Evolutionary conservation across 129 eudicot species (phyloP).

Genomic region (Rutidosis leptorrhynchoides): DNA sequence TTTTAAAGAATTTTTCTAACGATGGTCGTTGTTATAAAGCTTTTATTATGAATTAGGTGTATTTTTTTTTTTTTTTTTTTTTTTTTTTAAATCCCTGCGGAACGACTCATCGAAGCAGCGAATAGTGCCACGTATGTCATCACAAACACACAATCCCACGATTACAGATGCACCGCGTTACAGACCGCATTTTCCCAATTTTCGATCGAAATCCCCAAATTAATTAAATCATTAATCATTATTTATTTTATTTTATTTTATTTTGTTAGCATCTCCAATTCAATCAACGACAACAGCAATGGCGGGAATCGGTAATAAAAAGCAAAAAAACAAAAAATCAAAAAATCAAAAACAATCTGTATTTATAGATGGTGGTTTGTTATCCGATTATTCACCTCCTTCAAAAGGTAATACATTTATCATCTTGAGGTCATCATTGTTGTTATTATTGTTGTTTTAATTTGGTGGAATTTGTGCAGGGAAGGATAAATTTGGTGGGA

Average conservation of each 20-base stretch:
- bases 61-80: no score
- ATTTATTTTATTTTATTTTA: background rate
- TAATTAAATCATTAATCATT: constrained; percentile 7
- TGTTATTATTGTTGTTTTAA: background rate
- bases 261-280: background rate
- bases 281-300: constrained; percentile 20
- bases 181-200: constrained; percentile 19
- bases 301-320: constrained; percentile 43
- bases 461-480: constrained; percentile 23
- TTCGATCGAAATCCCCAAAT: background rate
- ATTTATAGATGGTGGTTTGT: constrained; percentile 58
- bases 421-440: background rate
- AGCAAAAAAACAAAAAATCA: constrained; percentile 35
- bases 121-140: background rate
- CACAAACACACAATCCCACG: constrained; percentile 18
- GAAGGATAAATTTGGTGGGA: constrained; percentile 35
- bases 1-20: no score
- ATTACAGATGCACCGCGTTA: constrained; percentile 24
- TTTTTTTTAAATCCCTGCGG: background rate
- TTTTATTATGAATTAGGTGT: no score
- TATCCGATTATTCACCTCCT: constrained; percentile 52
- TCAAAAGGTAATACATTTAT: constrained; percentile 39
- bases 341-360: constrained; percentile 31
- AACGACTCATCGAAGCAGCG: constrained; percentile 1
- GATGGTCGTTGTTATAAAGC: no score